Conservation (phyloP, 2,329 filamentous ascomycete species). For the Aspergillus sojae region DNA sequence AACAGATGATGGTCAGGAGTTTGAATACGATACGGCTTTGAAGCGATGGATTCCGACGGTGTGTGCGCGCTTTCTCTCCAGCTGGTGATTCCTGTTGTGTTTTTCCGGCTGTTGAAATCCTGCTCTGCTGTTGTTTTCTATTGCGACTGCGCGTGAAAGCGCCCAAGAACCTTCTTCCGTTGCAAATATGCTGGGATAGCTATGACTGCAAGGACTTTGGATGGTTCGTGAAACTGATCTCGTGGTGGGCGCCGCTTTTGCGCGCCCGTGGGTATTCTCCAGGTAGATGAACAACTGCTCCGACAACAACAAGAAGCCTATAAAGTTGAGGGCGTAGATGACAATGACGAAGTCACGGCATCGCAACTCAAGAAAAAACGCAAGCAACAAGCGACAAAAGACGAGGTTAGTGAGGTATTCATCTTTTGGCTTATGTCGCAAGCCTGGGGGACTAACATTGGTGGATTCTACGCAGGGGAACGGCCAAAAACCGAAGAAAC, state of each 20-base stretch:
- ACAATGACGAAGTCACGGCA: slow-evolving; percentile 50
- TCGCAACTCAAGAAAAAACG: slow-evolving; percentile 55
- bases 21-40: slow-evolving; percentile 72
- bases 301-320: slow-evolving; percentile 66
- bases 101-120: slow-evolving; percentile 20
- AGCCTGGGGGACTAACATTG: background rate
- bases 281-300: slow-evolving; percentile 63
- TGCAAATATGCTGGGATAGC: slow-evolving; percentile 20
- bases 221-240: slow-evolving; percentile 38
- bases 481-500: slow-evolving; percentile 45
- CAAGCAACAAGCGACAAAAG: slow-evolving; percentile 54
- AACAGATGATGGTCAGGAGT: slow-evolving; percentile 81
- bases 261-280: slow-evolving; percentile 37
- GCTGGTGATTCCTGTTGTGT: slow-evolving; percentile 18
- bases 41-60: slow-evolving; percentile 75
- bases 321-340: slow-evolving; percentile 61
- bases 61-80: slow-evolving; percentile 34
- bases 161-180: slow-evolving; percentile 14
- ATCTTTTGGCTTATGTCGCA: slow-evolving; percentile 5
- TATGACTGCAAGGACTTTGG: slow-evolving; percentile 22
- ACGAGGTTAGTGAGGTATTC: slow-evolving; percentile 49
- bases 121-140: slow-evolving; percentile 6
- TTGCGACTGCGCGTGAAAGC: background rate
- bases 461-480: slow-evolving; percentile 23
- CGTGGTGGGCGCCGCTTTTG: slow-evolving; percentile 28